phyloP scores from a whole-genome alignment of 768 basidiomycete species.

The Termitomyces sp. region DNA sequence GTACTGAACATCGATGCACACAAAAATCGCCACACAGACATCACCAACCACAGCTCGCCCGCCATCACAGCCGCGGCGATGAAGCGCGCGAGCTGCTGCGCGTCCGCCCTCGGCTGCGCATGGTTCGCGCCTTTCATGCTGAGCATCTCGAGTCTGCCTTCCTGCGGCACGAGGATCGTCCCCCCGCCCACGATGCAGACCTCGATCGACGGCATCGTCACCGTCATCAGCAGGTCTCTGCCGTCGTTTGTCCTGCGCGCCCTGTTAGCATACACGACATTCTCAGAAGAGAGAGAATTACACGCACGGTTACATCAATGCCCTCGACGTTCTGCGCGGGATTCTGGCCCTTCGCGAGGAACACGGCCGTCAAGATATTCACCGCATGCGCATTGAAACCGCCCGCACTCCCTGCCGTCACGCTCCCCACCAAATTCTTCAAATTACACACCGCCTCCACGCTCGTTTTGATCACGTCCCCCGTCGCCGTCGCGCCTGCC shows the following conservation, averaged over 20 bases:
- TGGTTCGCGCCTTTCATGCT: constrained; percentile 88
- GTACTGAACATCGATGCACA: too few relatives aligned
- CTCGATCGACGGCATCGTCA: constrained; percentile 98
- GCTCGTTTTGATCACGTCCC: constrained; percentile 63
- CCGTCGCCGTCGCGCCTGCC: too few relatives aligned
- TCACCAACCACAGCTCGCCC: constrained; percentile 85
- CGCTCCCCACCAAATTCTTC: constrained; percentile 90
- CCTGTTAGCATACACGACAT: background rate
- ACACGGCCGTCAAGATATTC: constrained; percentile 94
- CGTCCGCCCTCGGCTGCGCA: constrained; percentile 83
- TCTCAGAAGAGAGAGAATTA: background rate
- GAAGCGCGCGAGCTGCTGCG: constrained; percentile 83
- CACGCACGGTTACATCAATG: constrained; percentile 92
- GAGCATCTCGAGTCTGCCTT: constrained; percentile 88
- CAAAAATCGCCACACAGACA: too few relatives aligned
- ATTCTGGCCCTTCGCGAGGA: constrained; percentile 95
- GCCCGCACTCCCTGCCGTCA: constrained; percentile 97
- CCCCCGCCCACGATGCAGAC: constrained; percentile 98
- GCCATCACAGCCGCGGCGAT: constrained; percentile 96
- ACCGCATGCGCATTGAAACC: constrained; percentile 99
- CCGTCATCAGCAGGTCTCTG: constrained; percentile 85
- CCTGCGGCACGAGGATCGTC: constrained; percentile 87
- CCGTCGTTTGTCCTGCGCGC: constrained; percentile 79
- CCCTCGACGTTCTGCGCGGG: constrained; percentile 99
- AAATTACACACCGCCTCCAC: constrained; percentile 87